Conservation (phyloP, 805 yeast species). For the Sugiyamaella chiloensis region DNA sequence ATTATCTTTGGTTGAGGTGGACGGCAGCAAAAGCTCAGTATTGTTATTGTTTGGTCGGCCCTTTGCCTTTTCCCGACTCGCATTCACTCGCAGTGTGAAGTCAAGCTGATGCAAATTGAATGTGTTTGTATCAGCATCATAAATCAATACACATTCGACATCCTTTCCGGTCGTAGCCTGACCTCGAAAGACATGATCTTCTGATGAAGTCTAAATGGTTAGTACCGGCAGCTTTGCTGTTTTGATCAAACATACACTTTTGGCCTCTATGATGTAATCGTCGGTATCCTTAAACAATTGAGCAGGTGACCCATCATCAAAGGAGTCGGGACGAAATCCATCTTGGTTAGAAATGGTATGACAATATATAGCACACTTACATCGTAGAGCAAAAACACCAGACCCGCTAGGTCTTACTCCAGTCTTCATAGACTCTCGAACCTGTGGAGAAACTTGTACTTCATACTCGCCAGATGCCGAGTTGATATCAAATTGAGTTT, state of each 20-base stretch:
- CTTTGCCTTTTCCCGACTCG: conserved; percentile 22
- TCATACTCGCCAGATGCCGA: neutral
- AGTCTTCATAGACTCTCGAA: neutral
- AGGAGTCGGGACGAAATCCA: conserved; percentile 26
- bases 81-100: conserved; percentile 21
- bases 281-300: conserved; percentile 20
- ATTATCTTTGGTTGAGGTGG: neutral
- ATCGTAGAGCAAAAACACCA: conserved; percentile 10
- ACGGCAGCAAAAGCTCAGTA: neutral
- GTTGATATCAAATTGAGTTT: neutral
- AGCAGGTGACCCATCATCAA: conserved; percentile 16
- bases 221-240: neutral
- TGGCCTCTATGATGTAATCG: conserved; percentile 21
- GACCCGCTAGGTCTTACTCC: neutral
- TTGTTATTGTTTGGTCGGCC: neutral
- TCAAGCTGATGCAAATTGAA: conserved; percentile 29
- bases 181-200: conserved; percentile 27
- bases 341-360: conserved; percentile 14
- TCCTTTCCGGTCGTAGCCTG: conserved; percentile 27
- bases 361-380: conserved; percentile 4
- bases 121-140: conserved; percentile 52
- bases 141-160: conserved; percentile 71
- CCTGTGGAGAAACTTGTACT: neutral
- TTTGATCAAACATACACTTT: neutral
- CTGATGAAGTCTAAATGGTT: neutral